A percentile compares a stretch with the other conserved stretches of the same genome.
Conservation (phyloP, 768 basidiomycete genomes). For the Pisolithus tinctorius region DNA sequence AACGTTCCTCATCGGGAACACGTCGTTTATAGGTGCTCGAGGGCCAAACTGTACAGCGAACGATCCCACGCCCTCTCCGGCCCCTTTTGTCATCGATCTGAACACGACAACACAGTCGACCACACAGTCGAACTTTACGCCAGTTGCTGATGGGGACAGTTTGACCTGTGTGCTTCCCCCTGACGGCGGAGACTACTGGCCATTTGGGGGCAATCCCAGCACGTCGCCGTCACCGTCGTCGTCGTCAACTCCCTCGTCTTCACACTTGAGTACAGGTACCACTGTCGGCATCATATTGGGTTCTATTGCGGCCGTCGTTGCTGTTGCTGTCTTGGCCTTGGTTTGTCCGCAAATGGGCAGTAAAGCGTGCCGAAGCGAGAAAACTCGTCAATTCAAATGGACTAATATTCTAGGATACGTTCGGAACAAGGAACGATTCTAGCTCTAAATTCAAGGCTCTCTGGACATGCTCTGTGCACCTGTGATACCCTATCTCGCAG, state of each 20-base stretch:
- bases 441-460: not conserved
- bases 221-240: constrained; percentile 9
- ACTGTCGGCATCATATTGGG: constrained; percentile 48
- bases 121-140: constrained; percentile 48
- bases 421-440: constrained; percentile 1
- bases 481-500: no score
- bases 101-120: constrained; percentile 34
- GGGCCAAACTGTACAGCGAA: constrained; percentile 57
- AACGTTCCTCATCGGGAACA: constrained; percentile 61
- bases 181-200: constrained; percentile 65
- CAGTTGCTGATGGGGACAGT: constrained; percentile 46
- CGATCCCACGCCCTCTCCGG: constrained; percentile 45
- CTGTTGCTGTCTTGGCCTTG: constrained; percentile 37
- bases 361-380: constrained; percentile 26
- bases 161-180: constrained; percentile 67
- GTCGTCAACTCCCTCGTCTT: constrained; percentile 16
- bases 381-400: constrained; percentile 18
- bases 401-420: constrained; percentile 15
- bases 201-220: constrained; percentile 49
- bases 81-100: constrained; percentile 52
- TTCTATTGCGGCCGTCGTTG: constrained; percentile 39
- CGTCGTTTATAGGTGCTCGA: constrained; percentile 64
- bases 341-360: constrained; percentile 44
- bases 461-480: not conserved
- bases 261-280: constrained; percentile 22